Percentiles rank a stretch among this genome's conserved stretches.
Conservation (phyloP, 129 eudicot genomes). For the Erigeron canadensis region DNA sequence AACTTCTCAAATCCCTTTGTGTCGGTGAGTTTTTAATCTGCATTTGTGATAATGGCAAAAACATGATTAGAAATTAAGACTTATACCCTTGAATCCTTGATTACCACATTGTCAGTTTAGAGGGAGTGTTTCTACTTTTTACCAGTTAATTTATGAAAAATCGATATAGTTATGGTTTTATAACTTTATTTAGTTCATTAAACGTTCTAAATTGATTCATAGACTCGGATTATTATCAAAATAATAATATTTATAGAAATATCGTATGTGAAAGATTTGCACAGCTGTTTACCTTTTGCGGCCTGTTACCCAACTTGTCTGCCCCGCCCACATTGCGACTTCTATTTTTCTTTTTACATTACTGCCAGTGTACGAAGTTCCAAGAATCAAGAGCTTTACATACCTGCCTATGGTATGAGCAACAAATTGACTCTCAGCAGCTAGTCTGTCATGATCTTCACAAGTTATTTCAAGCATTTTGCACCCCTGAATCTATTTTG, state of each 20-base stretch:
- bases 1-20: conserved; percentile 72
- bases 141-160: neutral
- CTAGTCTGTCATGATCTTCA: conserved; percentile 66
- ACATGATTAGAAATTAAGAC: neutral
- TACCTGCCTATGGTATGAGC: conserved; percentile 82
- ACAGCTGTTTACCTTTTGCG: neutral
- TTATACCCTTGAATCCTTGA: neutral
- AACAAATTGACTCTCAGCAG: conserved; percentile 69
- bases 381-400: neutral
- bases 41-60: conserved; percentile 42
- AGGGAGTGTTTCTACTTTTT: neutral
- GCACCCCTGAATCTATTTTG: conserved; percentile 58
- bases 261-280: neutral
- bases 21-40: conserved; percentile 60
- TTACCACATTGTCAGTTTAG: neutral
- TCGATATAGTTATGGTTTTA: neutral
- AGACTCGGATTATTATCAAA: no score
- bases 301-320: neutral
- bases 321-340: conserved; percentile 5
- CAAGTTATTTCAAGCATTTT: conserved; percentile 72
- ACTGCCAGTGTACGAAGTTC: neutral
- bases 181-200: neutral
- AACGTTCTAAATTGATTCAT: no score
- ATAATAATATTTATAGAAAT: no score
- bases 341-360: neutral